Conservation (phyloP, 1,284 basidiomycete genomes). For the Ganoderma resinaceum region DNA sequence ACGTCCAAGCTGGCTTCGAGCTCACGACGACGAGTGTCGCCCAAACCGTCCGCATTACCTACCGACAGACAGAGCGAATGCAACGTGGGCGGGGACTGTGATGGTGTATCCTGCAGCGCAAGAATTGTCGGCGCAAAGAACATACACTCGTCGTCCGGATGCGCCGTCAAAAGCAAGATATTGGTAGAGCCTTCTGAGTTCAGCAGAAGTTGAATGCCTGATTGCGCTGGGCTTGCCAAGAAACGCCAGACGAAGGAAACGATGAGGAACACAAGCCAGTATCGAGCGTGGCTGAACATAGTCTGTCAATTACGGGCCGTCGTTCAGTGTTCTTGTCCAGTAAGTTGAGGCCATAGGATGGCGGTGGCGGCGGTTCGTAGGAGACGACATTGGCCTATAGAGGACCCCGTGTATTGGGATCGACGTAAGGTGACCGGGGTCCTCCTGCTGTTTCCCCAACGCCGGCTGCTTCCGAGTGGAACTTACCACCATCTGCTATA, state of each 20-base stretch:
- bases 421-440: not conserved
- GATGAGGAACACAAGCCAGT: conserved; percentile 22
- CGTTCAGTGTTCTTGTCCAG: not conserved
- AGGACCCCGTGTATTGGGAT: not conserved
- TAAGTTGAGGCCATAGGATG: not conserved
- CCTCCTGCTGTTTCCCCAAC: not conserved
- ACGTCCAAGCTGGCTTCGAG: conserved; percentile 71
- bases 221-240: conserved; percentile 17
- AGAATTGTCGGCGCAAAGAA: conserved; percentile 89
- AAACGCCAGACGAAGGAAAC: conserved; percentile 23
- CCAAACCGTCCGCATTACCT: conserved; percentile 86
- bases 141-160: conserved; percentile 93
- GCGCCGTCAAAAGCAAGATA: conserved; percentile 81
- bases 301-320: not conserved
- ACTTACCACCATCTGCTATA: too few species aligned
- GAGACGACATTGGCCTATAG: too few species aligned
- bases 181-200: conserved; percentile 30
- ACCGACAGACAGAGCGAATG: conserved; percentile 68
- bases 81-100: conserved; percentile 36
- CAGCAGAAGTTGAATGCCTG: conserved; percentile 13
- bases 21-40: conserved; percentile 69
- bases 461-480: not conserved
- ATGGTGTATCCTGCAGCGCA: conserved; percentile 44
- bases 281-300: conserved; percentile 3
- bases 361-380: not conserved